These are phyloP conservation scores for Cercis canadensis DNA, from an alignment of 306 rosid species.

Conservation along the genomic window DNA sequence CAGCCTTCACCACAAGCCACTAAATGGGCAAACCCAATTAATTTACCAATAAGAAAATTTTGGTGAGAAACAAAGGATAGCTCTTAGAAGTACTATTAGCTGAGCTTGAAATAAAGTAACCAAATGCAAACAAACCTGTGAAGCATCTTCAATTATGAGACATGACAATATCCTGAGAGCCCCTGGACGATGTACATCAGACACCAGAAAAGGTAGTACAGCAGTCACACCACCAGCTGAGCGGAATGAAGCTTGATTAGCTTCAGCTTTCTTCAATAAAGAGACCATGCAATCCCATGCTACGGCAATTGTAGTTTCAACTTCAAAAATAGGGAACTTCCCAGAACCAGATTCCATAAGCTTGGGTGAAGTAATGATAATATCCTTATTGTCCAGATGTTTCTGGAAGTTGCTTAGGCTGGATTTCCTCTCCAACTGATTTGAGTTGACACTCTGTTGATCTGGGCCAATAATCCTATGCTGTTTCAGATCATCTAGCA, in stretches of 20 bases:
- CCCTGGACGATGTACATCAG: conserved; percentile 83
- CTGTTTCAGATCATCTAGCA: conserved; percentile 92
- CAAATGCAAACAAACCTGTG: conserved; percentile 68
- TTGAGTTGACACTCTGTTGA: conserved; percentile 51
- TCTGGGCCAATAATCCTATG: conserved; percentile 77
- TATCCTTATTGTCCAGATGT: conserved; percentile 78
- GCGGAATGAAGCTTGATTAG: conserved; percentile 88
- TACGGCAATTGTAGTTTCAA: conserved; percentile 73
- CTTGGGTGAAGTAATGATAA: conserved; percentile 86
- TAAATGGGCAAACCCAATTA: conserved; percentile 26
- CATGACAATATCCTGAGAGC: conserved; percentile 89
- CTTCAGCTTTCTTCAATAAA: conserved; percentile 90
- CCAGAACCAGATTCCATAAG: conserved; percentile 80
- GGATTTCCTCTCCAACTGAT: conserved; percentile 66
- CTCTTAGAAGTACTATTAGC: not conserved
- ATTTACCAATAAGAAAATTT: conserved; percentile 14
- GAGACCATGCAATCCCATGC: conserved; percentile 99
- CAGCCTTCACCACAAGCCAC: conserved; percentile 1
- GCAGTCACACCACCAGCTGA: conserved; percentile 76
- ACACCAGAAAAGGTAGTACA: conserved; percentile 86
- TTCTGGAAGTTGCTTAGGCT: conserved; percentile 77
- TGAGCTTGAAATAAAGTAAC: conserved; percentile 3
- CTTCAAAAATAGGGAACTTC: conserved; percentile 86
- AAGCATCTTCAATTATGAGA: conserved; percentile 83
- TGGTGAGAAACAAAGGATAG: not conserved